Evolutionary conservation across 2,329 filamentous ascomycete species (phyloP).

Genomic region (Colletotrichum sp.): DNA sequence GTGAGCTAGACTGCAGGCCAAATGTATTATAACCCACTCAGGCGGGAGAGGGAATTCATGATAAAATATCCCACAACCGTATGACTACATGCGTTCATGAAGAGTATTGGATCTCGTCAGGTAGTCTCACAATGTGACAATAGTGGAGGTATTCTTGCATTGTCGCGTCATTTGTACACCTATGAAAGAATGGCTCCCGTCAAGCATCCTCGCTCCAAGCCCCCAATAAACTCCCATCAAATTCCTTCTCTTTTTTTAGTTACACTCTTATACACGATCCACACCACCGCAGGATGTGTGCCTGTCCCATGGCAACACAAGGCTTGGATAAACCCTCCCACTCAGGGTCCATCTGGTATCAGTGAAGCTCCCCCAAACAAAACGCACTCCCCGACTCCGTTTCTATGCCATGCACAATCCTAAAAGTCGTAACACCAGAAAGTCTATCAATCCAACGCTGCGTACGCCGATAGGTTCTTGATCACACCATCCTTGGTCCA

Average conservation of each 20-base stretch:
- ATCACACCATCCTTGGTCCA: conserved; percentile 70
- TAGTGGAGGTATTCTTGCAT: conserved; percentile 20
- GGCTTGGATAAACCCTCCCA: not conserved
- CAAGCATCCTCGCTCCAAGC: conserved; percentile 17
- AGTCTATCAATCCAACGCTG: conserved; percentile 46
- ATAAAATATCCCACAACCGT: not conserved
- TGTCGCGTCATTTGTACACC: conserved; percentile 21
- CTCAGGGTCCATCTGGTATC: not conserved
- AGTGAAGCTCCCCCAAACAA: not conserved
- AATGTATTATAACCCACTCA: not conserved
- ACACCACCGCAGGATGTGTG: not conserved
- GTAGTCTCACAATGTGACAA: not conserved
- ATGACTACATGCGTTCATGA: not conserved
- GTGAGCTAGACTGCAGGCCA: not conserved
- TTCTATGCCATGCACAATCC: conserved; percentile 1
- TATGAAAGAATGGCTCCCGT: conserved; percentile 14
- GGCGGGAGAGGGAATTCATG: not conserved
- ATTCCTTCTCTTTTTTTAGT: conserved; percentile 12
- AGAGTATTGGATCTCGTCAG: not conserved
- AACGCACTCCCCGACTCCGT: not conserved
- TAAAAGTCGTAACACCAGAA: not conserved
- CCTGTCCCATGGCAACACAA: not conserved
- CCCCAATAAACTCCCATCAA: conserved; percentile 6
- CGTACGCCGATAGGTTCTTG: conserved; percentile 71
- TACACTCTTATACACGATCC: conserved; percentile 19